Base-by-base conservation (phyloP, 441 rosid species). In the Eutrema salsugineum region DNA sequence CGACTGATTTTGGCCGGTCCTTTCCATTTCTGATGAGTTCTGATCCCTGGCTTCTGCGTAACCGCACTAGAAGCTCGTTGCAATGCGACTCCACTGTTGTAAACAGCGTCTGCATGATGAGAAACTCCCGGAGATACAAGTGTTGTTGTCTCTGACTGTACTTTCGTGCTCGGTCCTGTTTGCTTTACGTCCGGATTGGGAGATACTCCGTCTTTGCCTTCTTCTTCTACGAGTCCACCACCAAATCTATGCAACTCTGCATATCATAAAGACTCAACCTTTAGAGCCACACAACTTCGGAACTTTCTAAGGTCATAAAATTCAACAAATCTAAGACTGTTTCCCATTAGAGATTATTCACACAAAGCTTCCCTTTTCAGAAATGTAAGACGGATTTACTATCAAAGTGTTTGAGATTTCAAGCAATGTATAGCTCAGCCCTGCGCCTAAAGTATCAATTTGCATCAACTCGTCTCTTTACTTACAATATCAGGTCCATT, bases 1-100 rank as follows among this genome's bases (percentile, higher is more conserved):
- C 95, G 76, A 80, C 95, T 93, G 78, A 88, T 90, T 81, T 87
- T 93, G 53, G 85, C 90, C 0, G 98, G 98, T 46, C 98, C 98
- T 73, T 90, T 93, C 98, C 98, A 93, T 77, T 90, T 93, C 63
- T 85, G 87, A 76, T 73, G 86, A 55, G 88, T 63, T 78, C 95
- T 87, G 59, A 88, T 94, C 43, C 93, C 91, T 6, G 93, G 80
- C 79, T 86, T 83, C 73, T 88, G 97, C 11, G 83, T 71, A 53
- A 82, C 75, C 47, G 82, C 73, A 38, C 89, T 71, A 15, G 98
- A 69, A 3, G 97, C 32, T 67, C 94, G 80, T 67, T 90, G 98
- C 24, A 93, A 76, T 27, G 86, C 87, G 32, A 82, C 80, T 42
- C 96, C 95, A 9, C 75, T 68, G 8, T 39, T 33, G 76, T 89